Base-by-base conservation (phyloP, 208 protist species). In the Trypanosoma platydactyli region DNA sequence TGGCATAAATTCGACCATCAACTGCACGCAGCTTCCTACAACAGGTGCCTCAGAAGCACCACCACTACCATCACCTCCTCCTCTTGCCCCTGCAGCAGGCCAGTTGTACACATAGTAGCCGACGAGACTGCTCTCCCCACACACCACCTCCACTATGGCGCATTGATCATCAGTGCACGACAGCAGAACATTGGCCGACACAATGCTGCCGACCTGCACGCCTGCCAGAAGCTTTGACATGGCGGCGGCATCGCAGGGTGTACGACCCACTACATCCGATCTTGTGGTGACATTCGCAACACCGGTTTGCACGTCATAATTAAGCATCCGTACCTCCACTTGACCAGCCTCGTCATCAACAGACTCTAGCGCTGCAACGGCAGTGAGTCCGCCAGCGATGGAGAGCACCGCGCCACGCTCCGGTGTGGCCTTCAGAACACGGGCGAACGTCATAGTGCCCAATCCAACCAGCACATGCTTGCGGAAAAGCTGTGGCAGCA, bases 91-190 rank as follows among this genome's bases (percentile, higher is more conserved):
- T 45, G 61, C 52, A 18, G 38, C 62, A 7, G 56, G 68, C 79
- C 82, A 88, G 60, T 86, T 63, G 71, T 90, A 92, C 11, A 91
- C 51, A 68, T 87, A 92, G 67, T 92, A 95, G 35, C 84, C 89
- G 20, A 92, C 58, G 45, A 91, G 45, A 40, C 80, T 92, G 35
- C 58, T 45, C 27, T 64, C 60, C 38, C 69, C 67, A 60, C 68
- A 42, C 40, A 69, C 48, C 22, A 94, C 66, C 71, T 92, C 86
- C 13, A 94, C 84, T 64, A 94, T 80, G 35, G 89, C 89, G 53
- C 83, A 92, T 46, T 79, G 70, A 60, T 94, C 84, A 59, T 95
- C 89, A 1, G 86, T 95, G n/a, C 72, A 77, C 35, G 82, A 88
- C 16, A 95, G 73, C 49, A 95, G 69, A 24, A 95, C 89, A 38